These are phyloP conservation scores for Euphorbia schlechtendalii DNA, from an alignment of 441 rosid species.

Conservation along the genomic window DNA sequence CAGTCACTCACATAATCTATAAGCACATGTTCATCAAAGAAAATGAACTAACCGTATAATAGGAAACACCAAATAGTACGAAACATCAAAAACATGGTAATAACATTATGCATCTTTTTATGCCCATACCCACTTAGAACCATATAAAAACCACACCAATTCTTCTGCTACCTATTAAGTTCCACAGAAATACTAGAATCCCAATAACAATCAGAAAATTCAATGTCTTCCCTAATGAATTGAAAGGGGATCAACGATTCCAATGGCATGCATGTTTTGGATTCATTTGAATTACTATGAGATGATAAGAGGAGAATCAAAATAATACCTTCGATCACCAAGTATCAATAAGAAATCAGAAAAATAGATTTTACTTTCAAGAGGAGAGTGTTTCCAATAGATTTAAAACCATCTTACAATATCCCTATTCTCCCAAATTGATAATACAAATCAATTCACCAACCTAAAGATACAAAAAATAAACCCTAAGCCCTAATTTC, in stretches of 20 bases:
- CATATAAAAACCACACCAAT: neutral
- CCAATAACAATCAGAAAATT: neutral
- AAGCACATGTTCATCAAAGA: constrained; percentile 3
- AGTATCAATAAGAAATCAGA: constrained; percentile 1
- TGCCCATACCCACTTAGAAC: neutral
- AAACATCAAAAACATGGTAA: neutral
- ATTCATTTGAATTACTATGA: constrained; percentile 3
- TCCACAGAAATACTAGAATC: neutral
- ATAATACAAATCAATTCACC: neutral
- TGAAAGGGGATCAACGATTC: neutral
- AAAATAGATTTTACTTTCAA: neutral
- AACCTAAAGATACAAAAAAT: neutral
- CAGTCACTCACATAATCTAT: constrained; percentile 13
- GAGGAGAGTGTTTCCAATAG: neutral
- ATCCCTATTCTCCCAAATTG: constrained; percentile 8
- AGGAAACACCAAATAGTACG: neutral
- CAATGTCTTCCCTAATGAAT: neutral
- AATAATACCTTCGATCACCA: constrained; percentile 2
- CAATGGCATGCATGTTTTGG: constrained; percentile 10
- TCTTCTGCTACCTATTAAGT: neutral
- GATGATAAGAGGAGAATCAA: neutral
- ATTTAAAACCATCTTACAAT: constrained; percentile 9
- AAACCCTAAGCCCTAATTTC: constrained; percentile 15
- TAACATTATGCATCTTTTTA: constrained; percentile 10
- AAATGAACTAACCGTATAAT: constrained; percentile 5